phyloP scores from a whole-genome alignment of 164 flowering plant genomes.

The Tinospora cordifolia region DNA sequence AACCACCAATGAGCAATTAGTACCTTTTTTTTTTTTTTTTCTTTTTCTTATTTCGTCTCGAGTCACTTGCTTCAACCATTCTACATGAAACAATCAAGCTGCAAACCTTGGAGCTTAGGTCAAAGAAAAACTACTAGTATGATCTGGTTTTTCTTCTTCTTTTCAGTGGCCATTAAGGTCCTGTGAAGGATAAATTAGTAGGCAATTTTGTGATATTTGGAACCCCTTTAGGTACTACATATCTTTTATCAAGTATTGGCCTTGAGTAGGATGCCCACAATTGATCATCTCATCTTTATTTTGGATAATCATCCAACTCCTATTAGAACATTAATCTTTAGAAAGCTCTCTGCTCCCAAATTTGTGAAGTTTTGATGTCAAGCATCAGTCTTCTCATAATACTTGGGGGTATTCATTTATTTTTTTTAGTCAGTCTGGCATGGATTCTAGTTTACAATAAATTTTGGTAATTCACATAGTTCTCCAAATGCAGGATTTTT shows the following conservation, averaged over 20 bases:
- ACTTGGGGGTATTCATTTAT: too few species aligned
- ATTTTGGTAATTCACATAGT: neutral
- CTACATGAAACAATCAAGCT: too few species aligned
- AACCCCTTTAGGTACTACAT: neutral
- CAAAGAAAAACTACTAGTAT: neutral
- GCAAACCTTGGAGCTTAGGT: neutral
- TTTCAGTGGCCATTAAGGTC: neutral
- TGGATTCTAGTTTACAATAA: too few species aligned
- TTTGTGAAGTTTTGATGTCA: too few species aligned
- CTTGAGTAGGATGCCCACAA: neutral
- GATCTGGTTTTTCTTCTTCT: neutral
- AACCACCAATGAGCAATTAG: too few species aligned
- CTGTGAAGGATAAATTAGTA: neutral
- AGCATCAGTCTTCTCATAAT: too few species aligned
- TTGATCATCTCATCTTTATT: neutral
- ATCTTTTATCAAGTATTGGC: neutral
- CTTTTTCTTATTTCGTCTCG: neutral
- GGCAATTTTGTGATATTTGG: neutral
- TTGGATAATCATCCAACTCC: neutral
- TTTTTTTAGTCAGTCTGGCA: too few species aligned
- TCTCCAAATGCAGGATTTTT: slow-evolving; percentile 55
- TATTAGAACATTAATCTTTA: neutral
- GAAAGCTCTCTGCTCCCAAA: neutral
- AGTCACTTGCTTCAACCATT: neutral
- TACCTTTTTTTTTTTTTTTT: too few species aligned